These are phyloP conservation scores for Nannochloris sp. DNA, from an alignment of 139 green algal species.

Conservation along the genomic window DNA sequence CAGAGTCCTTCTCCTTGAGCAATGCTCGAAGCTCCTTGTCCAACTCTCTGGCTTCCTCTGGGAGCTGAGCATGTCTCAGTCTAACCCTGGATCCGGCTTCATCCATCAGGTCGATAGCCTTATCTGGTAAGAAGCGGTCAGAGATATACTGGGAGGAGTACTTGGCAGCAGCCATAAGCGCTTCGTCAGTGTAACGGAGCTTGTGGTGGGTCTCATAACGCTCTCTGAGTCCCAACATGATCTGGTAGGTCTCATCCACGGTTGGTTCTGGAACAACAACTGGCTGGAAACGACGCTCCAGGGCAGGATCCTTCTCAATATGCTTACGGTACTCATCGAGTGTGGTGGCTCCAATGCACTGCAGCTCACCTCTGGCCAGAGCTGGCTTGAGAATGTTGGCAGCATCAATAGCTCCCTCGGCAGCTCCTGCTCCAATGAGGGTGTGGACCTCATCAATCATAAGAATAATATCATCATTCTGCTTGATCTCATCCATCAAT, in stretches of 20 bases:
- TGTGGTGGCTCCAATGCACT: conserved; percentile 98
- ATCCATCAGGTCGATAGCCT: conserved; percentile 97
- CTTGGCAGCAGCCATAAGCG: conserved; percentile 84
- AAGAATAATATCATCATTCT: conserved; percentile 98
- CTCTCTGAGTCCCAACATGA: conserved; percentile 82
- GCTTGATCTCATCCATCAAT: conserved; percentile 99
- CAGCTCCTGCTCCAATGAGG: conserved; percentile 93
- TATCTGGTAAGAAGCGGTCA: conserved; percentile 61
- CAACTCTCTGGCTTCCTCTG: conserved; percentile 90
- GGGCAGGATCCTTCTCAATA: conserved; percentile 98
- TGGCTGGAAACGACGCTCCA: conserved; percentile 90
- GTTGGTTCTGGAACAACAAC: conserved; percentile 86
- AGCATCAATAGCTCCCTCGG: conserved; percentile 96
- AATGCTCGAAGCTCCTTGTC: conserved; percentile 85
- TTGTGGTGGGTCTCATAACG: conserved; percentile 98
- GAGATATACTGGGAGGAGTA: conserved; percentile 93
- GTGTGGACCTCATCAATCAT: conserved; percentile 88
- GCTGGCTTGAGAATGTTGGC: conserved; percentile 99
- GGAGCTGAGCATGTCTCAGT: conserved; percentile 90
- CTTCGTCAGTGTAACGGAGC: conserved; percentile 95
- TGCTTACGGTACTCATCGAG: conserved; percentile 99
- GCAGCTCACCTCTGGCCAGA: conserved; percentile 94
- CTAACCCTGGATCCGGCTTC: conserved; percentile 95
- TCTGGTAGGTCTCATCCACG: conserved; percentile 97
- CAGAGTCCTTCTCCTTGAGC: conserved; percentile 97